A percentile compares a stretch with the other conserved stretches of the same genome.
These are phyloP conservation scores for Leonotis leonurus DNA, from an alignment of 257 asterid genomes.

Conservation along the genomic window DNA sequence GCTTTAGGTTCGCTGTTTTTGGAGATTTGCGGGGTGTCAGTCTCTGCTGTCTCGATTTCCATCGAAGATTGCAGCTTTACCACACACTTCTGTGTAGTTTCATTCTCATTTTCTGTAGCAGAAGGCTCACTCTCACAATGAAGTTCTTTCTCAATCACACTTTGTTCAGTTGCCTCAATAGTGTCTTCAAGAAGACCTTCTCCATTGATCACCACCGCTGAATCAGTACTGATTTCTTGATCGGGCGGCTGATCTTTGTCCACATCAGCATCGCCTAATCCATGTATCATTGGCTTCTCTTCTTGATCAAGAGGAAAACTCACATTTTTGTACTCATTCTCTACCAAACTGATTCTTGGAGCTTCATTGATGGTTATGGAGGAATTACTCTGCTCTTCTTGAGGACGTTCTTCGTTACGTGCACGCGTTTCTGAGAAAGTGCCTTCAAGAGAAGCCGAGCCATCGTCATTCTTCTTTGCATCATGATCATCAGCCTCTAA, in stretches of 20 bases:
- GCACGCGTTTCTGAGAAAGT: background rate
- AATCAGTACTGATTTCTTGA: conserved; percentile 14
- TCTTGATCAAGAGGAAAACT: conserved; percentile 8
- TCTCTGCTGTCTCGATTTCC: no score
- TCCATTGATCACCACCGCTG: no score
- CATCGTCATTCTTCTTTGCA: background rate
- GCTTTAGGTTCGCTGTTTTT: background rate
- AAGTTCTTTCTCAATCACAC: conserved; percentile 6
- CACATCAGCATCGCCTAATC: conserved; percentile 12
- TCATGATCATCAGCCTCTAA: background rate
- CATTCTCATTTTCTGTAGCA: background rate
- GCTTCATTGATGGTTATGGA: background rate
- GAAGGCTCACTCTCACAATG: background rate
- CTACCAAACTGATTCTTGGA: conserved; percentile 2
- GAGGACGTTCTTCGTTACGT: conserved; percentile 9
- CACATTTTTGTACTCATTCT: no score
- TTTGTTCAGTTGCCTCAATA: background rate
- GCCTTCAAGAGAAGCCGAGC: conserved; percentile 1
- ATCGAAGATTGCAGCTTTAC: background rate
- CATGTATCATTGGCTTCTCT: conserved; percentile 2
- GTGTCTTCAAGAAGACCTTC: conserved; percentile 8
- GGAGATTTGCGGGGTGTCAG: background rate
- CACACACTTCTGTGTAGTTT: background rate
- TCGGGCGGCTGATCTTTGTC: no score
- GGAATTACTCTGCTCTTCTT: conserved; percentile 11